These are phyloP conservation scores for Blastobotrys peoriensis DNA, from an alignment of 805 yeast genomes.

Conservation along the genomic window DNA sequence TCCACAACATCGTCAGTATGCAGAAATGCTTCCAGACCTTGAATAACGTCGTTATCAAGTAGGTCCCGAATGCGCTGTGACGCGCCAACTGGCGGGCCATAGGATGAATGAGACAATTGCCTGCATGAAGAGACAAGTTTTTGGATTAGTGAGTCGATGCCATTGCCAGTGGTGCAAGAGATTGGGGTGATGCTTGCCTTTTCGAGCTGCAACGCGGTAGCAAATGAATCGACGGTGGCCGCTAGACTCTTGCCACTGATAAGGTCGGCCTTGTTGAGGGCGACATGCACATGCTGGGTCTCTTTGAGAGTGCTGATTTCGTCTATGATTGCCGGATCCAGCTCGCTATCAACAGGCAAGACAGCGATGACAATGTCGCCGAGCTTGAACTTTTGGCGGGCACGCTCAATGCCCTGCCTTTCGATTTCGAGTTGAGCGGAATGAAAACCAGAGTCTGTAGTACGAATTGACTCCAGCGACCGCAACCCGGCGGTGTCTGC, in stretches of 20 bases:
- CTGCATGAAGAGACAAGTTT: constrained; percentile 44
- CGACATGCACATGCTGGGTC: constrained; percentile 23
- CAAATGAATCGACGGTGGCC: not conserved
- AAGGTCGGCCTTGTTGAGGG: constrained; percentile 31
- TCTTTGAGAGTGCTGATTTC: constrained; percentile 15
- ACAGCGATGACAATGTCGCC: constrained; percentile 71
- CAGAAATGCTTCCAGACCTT: constrained; percentile 63
- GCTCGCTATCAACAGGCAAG: constrained; percentile 14
- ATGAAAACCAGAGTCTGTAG: constrained; percentile 8
- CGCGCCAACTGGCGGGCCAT: constrained; percentile 56
- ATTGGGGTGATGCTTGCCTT: constrained; percentile 28
- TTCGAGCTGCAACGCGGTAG: not conserved
- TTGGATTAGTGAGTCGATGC: constrained; percentile 44
- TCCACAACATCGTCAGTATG: constrained; percentile 57
- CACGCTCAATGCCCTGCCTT: constrained; percentile 73
- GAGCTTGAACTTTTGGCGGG: constrained; percentile 49
- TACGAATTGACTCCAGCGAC: constrained; percentile 20
- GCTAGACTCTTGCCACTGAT: not conserved
- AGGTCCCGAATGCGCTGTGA: constrained; percentile 75
- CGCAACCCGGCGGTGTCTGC: constrained; percentile 95
- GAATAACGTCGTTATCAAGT: constrained; percentile 65
- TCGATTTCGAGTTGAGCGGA: constrained; percentile 44
- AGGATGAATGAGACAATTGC: constrained; percentile 38
- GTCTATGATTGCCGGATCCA: constrained; percentile 1
- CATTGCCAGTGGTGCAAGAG: constrained; percentile 57